These are phyloP conservation scores for Clitopilus passeckerianus DNA, from an alignment of 768 basidiomycete species.

Conservation along the genomic window DNA sequence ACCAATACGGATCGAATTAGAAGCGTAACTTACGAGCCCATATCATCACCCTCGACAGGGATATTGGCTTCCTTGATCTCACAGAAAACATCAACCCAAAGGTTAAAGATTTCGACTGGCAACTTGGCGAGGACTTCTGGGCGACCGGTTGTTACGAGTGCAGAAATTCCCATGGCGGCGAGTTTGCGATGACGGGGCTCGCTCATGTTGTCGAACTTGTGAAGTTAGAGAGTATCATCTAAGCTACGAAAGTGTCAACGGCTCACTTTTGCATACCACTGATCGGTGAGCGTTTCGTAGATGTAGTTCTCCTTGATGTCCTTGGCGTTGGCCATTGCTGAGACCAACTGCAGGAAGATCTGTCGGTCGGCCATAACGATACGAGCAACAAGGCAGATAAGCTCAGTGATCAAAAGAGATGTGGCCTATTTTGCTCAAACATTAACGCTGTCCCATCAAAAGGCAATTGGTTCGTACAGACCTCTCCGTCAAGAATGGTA, in stretches of 20 bases:
- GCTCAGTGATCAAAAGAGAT: constrained; percentile 54
- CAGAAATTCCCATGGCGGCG: constrained; percentile 75
- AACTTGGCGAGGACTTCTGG: constrained; percentile 70
- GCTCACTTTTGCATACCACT: constrained; percentile 78
- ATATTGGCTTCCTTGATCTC: constrained; percentile 73
- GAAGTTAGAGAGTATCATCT: constrained; percentile 20
- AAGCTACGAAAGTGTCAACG: not conserved
- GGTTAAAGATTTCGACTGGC: constrained; percentile 71
- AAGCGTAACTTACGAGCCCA: not conserved
- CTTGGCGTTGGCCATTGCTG: constrained; percentile 47
- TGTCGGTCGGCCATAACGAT: constrained; percentile 61
- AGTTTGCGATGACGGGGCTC: constrained; percentile 83
- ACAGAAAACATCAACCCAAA: constrained; percentile 87
- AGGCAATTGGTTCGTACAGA: constrained; percentile 19
- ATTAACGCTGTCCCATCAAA: too few relatives aligned
- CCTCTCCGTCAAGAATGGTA: constrained; percentile 63
- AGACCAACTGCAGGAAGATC: constrained; percentile 69
- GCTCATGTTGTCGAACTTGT: constrained; percentile 81
- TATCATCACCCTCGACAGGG: constrained; percentile 14
- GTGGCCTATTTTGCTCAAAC: constrained; percentile 23
- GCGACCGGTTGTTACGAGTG: constrained; percentile 70
- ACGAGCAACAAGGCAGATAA: constrained; percentile 70
- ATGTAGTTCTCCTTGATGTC: constrained; percentile 47
- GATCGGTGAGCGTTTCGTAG: constrained; percentile 66
- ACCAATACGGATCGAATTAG: not conserved